Conservation (phyloP, 306 rosid species). For the Citrullus mucosospermus region DNA sequence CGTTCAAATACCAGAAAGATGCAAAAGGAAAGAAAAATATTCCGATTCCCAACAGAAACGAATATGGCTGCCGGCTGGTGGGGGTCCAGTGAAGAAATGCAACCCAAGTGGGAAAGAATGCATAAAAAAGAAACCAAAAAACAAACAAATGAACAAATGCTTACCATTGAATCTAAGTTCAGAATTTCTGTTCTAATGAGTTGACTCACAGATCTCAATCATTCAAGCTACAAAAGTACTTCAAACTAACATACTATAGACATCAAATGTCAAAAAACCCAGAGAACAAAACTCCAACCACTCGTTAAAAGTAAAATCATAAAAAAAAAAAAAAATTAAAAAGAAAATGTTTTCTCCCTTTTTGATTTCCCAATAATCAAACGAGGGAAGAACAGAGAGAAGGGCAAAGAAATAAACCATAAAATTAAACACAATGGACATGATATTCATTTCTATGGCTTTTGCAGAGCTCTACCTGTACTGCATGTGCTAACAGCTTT, state of each 20-base stretch:
- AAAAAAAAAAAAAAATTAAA: not conserved
- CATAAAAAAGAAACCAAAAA: not conserved
- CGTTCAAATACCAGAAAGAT: not conserved
- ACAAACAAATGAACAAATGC: no score
- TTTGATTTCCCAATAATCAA: not conserved
- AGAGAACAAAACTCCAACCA: not conserved
- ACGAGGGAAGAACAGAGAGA: not conserved
- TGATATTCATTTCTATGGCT: not conserved
- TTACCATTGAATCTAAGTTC: not conserved
- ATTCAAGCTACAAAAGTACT: not conserved
- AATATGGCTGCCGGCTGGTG: not conserved
- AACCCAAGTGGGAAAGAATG: not conserved
- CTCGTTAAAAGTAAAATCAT: not conserved
- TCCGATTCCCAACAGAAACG: not conserved
- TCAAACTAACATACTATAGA: not conserved
- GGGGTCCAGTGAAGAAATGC: not conserved
- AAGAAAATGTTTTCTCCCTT: no score
- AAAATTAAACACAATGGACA: not conserved
- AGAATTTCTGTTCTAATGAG: not conserved
- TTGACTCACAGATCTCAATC: not conserved
- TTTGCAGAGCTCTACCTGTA: slow-evolving; percentile 20
- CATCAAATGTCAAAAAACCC: not conserved
- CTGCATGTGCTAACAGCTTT: slow-evolving; percentile 35
- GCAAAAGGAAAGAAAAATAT: not conserved
- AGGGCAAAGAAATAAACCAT: not conserved